Base-by-base conservation (phyloP, 2,329 filamentous ascomycete species). In the Cercospora sp. region DNA sequence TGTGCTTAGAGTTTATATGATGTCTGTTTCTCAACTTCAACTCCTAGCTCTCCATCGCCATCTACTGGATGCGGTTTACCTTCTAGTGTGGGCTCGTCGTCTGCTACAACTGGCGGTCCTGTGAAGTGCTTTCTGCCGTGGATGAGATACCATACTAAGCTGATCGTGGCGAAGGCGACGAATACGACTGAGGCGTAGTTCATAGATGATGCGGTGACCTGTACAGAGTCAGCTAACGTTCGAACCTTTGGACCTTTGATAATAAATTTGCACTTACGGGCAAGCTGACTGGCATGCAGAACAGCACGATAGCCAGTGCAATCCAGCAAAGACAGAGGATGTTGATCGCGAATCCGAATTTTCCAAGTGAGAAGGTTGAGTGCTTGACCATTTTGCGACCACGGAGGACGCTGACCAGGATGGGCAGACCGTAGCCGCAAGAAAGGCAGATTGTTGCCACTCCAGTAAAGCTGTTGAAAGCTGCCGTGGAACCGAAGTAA, bases 391-490 rank as follows among this genome's bases (percentile, higher is more conserved):
- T 85, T 63, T 86, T 83, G n/a, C 91, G 86, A 9, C 88, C 85
- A 16, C 89, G 86, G 1, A 93, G 73, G 3, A 94, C 80, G 10
- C 85, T 90, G 67, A 94, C 89, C 10, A 93, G 80, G 65, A 94
- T 92, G 0, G 91, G 91, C 16, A 93, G 84, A 13, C 89, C 90
- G 77, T 94, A 94, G 0, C 90, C 92, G 3, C 89, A 88, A 0
- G 88, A 90, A 0, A 94, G 85, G 71, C 90, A 93, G 76, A 94
- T 93, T 4, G 91, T 93, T 1, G 91, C 91, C 0, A 93, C 90
- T 30, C 91, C 90, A 0, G 91, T 93, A 79, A 94, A 93, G 9
- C 88, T 89, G 82, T 90, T 91, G 82, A 94, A 94, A 0, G 91
- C 91, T 0, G 90, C 90, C 0, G 87, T 86, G 1, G 89, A 91